These are phyloP conservation scores for Botryosphaeria dothidea DNA, from an alignment of 2,329 filamentous ascomycete genomes.

Conservation along the genomic window DNA sequence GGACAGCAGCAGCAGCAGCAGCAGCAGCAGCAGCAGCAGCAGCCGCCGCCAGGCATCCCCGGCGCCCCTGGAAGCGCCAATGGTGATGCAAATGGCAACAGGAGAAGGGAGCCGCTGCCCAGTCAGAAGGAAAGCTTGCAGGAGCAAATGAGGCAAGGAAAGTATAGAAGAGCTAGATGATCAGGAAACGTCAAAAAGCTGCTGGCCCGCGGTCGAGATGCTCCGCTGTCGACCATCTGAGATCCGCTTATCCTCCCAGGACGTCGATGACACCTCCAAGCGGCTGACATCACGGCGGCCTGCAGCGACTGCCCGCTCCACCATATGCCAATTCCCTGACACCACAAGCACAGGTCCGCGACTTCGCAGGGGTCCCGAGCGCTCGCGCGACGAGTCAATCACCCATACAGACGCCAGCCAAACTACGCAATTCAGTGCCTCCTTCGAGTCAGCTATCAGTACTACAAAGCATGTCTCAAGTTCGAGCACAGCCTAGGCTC, in stretches of 20 bases:
- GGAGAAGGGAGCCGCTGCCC: constrained; percentile 70
- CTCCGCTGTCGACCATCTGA: constrained; percentile 38
- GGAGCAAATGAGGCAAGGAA: constrained; percentile 68
- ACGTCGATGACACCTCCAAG: constrained; percentile 34
- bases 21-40: too few species aligned
- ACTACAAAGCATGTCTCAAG: neutral
- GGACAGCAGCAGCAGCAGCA: too few species aligned
- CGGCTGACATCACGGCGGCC: constrained; percentile 32
- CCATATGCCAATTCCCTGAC: constrained; percentile 5
- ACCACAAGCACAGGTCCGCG: constrained; percentile 23
- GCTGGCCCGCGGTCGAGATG: constrained; percentile 26
- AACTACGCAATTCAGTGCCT: neutral
- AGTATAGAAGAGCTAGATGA: constrained; percentile 47
- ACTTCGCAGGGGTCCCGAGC: constrained; percentile 33
- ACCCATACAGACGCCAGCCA: neutral
- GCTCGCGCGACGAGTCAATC: constrained; percentile 33
- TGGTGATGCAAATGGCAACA: constrained; percentile 30
- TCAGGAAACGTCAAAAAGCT: neutral
- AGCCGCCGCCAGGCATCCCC: neutral
- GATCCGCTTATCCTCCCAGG: constrained; percentile 30
- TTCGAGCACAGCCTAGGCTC: neutral
- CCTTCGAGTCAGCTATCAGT: neutral
- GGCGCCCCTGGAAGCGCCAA: neutral
- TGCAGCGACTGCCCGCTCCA: constrained; percentile 17
- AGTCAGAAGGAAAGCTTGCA: constrained; percentile 82